A percentile compares a stretch with the other conserved stretches of the same genome.
Evolutionary conservation across 768 basidiomycete genomes (phyloP).

Genomic region (Cubamyces lactineus): DNA sequence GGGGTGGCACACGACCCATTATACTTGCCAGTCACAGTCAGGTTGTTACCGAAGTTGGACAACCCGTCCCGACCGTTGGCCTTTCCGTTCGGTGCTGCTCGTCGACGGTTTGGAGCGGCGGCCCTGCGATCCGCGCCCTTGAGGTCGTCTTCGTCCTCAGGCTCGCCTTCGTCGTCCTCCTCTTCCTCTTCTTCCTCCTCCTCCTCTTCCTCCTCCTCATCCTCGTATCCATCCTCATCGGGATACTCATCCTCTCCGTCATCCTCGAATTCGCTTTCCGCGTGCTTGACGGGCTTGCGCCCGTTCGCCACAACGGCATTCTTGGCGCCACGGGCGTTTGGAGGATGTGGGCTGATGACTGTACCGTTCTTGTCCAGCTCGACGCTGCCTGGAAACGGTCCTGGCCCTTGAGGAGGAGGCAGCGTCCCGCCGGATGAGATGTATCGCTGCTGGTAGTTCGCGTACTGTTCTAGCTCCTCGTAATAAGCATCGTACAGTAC

Average conservation of each 20-base stretch:
- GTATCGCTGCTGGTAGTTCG: conserved; percentile 96
- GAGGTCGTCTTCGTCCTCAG: conserved; percentile 36
- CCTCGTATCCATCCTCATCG: conserved; percentile 59
- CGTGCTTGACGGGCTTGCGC: conserved; percentile 50
- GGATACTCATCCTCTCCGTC: conserved; percentile 59
- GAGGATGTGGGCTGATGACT: conserved; percentile 49
- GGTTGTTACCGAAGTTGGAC: conserved; percentile 77
- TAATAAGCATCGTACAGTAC: conserved; percentile 99
- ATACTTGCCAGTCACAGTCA: conserved; percentile 78
- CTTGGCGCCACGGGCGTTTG: conserved; percentile 34
- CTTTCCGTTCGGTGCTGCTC: conserved; percentile 47
- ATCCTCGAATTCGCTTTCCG: conserved; percentile 68
- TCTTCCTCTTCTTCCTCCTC: conserved; percentile 73
- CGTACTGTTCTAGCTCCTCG: conserved; percentile 99
- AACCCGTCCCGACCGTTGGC: conserved; percentile 62
- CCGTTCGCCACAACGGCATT: conserved; percentile 38
- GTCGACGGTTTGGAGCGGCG: conserved; percentile 31
- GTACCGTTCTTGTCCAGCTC: conserved; percentile 92
- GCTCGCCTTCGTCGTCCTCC: conserved; percentile 57
- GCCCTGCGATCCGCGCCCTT: conserved; percentile 34
- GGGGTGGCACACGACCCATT: conserved; percentile 21
- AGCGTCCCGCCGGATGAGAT: conserved; percentile 87
- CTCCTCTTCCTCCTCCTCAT: conserved; percentile 69
- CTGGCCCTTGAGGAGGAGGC: conserved; percentile 92
- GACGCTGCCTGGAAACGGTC: conserved; percentile 97